These are phyloP conservation scores for Benincasa hispida DNA, from an alignment of 306 rosid genomes.

Conservation along the genomic window DNA sequence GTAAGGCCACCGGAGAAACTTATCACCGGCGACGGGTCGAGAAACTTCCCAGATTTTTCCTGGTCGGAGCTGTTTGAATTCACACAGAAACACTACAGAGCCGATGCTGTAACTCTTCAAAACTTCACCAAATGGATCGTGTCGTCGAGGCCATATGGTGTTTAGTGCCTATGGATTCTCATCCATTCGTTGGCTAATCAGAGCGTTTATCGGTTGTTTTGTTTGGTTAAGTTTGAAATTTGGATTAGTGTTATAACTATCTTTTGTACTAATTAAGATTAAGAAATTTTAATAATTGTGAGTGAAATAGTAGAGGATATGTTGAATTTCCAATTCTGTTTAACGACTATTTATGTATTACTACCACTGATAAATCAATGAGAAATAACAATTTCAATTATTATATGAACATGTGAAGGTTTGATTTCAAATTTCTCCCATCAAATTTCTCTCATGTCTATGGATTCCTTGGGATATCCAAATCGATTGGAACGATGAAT, in stretches of 20 bases:
- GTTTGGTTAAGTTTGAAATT: not conserved
- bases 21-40: slow-evolving; percentile 22
- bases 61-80: slow-evolving; percentile 54
- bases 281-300: not conserved
- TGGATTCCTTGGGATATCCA: no score
- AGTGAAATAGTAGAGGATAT: not conserved
- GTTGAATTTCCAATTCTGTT: not conserved
- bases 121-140: slow-evolving; percentile 49
- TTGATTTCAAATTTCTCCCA: no score
- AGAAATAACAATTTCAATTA: not conserved
- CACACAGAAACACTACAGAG: slow-evolving; percentile 56
- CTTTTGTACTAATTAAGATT: not conserved
- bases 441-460: no score
- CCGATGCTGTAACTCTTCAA: slow-evolving; percentile 52
- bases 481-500: no score
- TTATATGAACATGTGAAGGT: no score
- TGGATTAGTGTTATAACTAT: not conserved
- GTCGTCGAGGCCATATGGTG: not conserved
- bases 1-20: slow-evolving; percentile 51
- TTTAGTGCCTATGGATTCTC: not conserved
- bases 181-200: not conserved
- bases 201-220: not conserved
- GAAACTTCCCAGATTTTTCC: slow-evolving; percentile 54
- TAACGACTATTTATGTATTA: not conserved
- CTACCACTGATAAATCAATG: not conserved